Evolutionary conservation across 2,329 filamentous ascomycete species (phyloP).

Genomic region (Apiospora marii): DNA sequence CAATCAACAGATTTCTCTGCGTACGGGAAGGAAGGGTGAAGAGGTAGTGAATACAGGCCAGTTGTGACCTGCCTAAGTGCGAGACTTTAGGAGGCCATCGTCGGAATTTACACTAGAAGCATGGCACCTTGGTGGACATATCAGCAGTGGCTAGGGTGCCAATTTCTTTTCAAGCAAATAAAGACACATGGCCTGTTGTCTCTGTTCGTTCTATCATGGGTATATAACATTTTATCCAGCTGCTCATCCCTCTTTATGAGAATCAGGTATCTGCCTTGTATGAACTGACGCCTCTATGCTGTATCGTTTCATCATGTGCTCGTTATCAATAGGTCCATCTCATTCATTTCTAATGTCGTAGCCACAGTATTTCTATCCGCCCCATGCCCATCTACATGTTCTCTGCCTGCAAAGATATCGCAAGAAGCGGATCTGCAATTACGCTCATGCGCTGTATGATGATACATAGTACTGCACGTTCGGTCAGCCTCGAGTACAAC

Average conservation of each 20-base stretch:
- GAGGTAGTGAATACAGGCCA: neutral
- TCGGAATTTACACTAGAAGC: neutral
- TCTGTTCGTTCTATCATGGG: neutral
- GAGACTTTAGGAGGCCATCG: neutral
- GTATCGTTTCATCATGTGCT: neutral
- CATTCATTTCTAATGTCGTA: neutral
- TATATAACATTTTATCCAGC: slow-evolving; percentile 1
- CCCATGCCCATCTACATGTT: neutral
- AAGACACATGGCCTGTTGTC: neutral
- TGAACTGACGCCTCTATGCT: neutral
- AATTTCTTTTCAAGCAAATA: neutral
- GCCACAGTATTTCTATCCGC: too few relatives aligned
- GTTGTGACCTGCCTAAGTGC: neutral
- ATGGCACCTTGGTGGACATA: neutral
- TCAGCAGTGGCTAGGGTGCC: neutral
- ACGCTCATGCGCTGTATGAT: slow-evolving; percentile 17
- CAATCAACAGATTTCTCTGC: neutral
- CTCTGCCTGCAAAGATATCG: neutral
- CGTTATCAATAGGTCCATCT: neutral
- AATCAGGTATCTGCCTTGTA: neutral
- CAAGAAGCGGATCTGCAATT: neutral
- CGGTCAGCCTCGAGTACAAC: neutral
- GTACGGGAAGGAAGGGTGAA: neutral
- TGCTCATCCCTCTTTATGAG: neutral
- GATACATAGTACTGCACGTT: slow-evolving; percentile 23